Evolutionary conservation across 352 stramenopile species (phyloP), one percentile per base, ranked within the genome.

Genomic region (Globisporangium camurandrum): DNA sequence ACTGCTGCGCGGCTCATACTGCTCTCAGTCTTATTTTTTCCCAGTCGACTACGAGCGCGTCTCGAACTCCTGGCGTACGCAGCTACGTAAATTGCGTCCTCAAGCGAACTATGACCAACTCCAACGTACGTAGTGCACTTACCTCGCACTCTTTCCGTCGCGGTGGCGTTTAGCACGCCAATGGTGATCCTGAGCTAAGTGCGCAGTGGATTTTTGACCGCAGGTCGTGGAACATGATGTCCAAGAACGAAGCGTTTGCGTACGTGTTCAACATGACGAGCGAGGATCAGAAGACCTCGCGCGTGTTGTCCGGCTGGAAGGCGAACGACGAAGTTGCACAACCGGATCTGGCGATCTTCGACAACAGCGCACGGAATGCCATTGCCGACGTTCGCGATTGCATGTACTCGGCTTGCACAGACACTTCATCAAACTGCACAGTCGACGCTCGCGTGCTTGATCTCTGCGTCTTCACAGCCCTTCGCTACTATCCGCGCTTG

Each of bases 181-280:
- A 73, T 27, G 43, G 43, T 1, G 49, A 59, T 16, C 28, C 57
- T 3, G 36, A 42, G 0, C 49, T 65, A 9, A 44, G 46, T 4
- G n/a, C 53, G 1, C 57, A 62, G 14, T 73, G 61, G 53, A 69
- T 64, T 19, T 66, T 71, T 2, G 52, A 74, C n/a, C 51, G 63
- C 0, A 54, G 56, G 4, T 42, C 57, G 0, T 71, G 64, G 58
- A 64, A 74, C 34, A 48, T 69, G 56, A 61, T 12, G 0, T 57
- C 49, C 1, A 59, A 27, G 1, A 71, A 59, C 46, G 68, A 69
- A 38, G 57, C 57, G 56, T 64, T 49, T n/a, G 7, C 7, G 33
- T 38, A 38, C 33, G 43, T 49, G 7, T 49, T 39, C 17, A 49
- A 39, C 17, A 49, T 28, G 43, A 39, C 43, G 2, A 38, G 4